Conservation (phyloP, 768 basidiomycete genomes). For the Tephrocybe sp. region DNA sequence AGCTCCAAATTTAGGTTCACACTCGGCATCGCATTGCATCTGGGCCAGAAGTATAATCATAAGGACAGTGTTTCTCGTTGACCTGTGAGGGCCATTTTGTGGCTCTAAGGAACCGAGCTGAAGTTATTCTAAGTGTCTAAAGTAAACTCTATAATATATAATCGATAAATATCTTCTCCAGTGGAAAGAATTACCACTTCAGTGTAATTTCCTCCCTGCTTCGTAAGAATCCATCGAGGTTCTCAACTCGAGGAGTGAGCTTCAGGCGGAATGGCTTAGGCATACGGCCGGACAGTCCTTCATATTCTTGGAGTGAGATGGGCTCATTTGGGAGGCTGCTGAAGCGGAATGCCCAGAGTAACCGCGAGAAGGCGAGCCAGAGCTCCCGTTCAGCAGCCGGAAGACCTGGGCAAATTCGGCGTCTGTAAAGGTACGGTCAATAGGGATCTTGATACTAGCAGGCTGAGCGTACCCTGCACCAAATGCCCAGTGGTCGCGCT, state of each 20-base stretch:
- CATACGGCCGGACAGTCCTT: slow-evolving; percentile 42
- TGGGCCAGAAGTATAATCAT: no score
- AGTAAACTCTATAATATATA: background rate
- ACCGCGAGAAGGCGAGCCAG: slow-evolving; percentile 41
- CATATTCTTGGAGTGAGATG: slow-evolving; percentile 45
- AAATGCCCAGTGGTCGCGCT: slow-evolving; percentile 51
- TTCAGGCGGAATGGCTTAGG: slow-evolving; percentile 41
- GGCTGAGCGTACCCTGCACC: slow-evolving; percentile 39
- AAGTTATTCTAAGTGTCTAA: background rate
- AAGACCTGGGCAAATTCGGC: slow-evolving; percentile 44
- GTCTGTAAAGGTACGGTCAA: slow-evolving; percentile 16
- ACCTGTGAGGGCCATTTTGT: no score
- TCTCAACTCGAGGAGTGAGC: slow-evolving; percentile 27
- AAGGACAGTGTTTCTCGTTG: no score
- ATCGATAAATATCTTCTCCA: background rate
- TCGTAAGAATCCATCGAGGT: slow-evolving; percentile 15
- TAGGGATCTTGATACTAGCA: background rate
- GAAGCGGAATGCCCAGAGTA: slow-evolving; percentile 47
- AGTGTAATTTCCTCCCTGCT: slow-evolving; percentile 4
- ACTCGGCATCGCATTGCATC: no score
- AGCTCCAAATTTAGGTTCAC: no score
- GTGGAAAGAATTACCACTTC: background rate
- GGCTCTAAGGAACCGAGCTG: background rate
- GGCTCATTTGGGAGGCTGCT: slow-evolving; percentile 38
- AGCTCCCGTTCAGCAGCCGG: slow-evolving; percentile 45